Evolutionary conservation across 108 stramenopile genomes (phyloP).

Genomic region (Parmales sp.): DNA sequence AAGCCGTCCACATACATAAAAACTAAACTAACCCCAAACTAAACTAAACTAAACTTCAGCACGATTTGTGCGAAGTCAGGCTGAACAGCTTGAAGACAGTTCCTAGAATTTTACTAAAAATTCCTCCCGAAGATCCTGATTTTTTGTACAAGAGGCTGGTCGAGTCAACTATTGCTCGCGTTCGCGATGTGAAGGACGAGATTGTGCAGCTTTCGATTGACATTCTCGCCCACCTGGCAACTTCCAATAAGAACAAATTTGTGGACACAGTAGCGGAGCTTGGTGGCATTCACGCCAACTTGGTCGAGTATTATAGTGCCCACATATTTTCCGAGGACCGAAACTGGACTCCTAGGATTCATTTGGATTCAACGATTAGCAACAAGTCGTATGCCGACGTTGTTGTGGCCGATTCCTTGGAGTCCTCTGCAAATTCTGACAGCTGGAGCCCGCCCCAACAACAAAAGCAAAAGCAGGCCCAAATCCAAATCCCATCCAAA

Average conservation of each 20-base stretch:
- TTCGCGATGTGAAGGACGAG: background rate
- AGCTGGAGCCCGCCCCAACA: too few species aligned
- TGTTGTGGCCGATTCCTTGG: too few species aligned
- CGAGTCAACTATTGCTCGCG: background rate
- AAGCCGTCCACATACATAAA: too few species aligned
- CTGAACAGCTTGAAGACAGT: background rate
- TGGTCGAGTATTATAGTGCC: background rate
- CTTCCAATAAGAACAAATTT: background rate
- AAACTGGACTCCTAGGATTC: background rate
- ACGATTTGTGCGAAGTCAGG: background rate
- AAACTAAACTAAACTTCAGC: too few species aligned
- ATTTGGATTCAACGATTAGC: too few species aligned
- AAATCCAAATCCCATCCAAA: background rate
- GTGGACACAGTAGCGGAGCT: background rate
- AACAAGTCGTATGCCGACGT: too few species aligned
- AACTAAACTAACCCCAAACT: too few species aligned
- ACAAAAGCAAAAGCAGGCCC: background rate
- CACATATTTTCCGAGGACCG: background rate
- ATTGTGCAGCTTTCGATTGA: background rate
- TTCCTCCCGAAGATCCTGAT: background rate
- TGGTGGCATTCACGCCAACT: background rate
- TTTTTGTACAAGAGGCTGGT: background rate
- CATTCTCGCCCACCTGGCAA: background rate
- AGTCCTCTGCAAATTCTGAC: too few species aligned
- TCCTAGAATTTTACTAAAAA: background rate